phyloP scores from a whole-genome alignment of 495 filamentous ascomycete genomes.

The Tuber magnatum region DNA sequence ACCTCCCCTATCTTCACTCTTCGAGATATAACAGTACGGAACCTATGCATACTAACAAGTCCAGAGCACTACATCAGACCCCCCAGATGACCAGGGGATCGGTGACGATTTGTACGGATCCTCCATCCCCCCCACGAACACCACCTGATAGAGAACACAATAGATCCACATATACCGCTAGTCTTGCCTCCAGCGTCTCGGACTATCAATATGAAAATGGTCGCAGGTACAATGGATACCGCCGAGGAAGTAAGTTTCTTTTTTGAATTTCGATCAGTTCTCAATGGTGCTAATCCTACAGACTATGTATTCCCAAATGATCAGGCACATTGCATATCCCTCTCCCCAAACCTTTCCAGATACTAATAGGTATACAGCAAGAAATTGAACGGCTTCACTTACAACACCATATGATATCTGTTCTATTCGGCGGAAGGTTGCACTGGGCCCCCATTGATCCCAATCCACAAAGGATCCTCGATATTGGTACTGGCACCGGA shows the following conservation, averaged over 20 bases:
- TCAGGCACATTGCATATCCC: slow-evolving; percentile 1
- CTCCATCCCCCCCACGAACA: neutral
- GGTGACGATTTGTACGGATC: slow-evolving; percentile 11
- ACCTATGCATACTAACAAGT: neutral
- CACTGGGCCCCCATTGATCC: slow-evolving; percentile 51
- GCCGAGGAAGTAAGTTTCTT: slow-evolving; percentile 42
- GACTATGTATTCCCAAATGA: slow-evolving; percentile 26
- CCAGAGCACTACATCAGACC: neutral
- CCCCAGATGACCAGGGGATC: slow-evolving; percentile 7
- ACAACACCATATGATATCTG: slow-evolving; percentile 50
- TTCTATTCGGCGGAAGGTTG: slow-evolving; percentile 49
- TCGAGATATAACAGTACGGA: neutral
- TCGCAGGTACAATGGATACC: slow-evolving; percentile 57
- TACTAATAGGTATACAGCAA: slow-evolving; percentile 1
- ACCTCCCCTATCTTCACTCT: neutral
- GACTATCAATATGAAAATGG: slow-evolving; percentile 26
- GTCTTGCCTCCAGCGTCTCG: slow-evolving; percentile 13
- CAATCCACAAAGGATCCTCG: slow-evolving; percentile 50
- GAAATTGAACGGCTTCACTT: slow-evolving; percentile 28
- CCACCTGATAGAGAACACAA: neutral
- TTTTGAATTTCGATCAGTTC: neutral
- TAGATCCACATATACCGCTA: slow-evolving; percentile 13
- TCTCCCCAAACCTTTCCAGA: neutral
- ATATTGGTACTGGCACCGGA: slow-evolving; percentile 56
- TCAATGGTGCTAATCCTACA: neutral